Evolutionary conservation across 441 rosid genomes (phyloP).

Genomic region (Sinapis alba): DNA sequence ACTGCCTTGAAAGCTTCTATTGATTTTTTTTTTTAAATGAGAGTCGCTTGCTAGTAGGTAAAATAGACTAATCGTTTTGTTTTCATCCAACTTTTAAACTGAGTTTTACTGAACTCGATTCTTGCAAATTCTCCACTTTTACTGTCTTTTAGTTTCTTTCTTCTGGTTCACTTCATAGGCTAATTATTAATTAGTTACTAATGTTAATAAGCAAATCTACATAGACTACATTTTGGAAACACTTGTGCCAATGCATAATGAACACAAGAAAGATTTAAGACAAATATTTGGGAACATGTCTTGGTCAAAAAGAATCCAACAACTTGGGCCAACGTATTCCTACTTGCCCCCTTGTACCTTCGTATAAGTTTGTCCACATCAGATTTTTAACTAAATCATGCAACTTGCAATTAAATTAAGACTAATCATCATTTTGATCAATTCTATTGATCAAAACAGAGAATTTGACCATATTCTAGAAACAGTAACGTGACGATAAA

Average conservation of each 20-base stretch:
- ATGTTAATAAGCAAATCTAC: neutral
- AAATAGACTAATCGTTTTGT: neutral
- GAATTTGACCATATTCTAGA: conserved; percentile 8
- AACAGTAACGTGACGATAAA: conserved; percentile 10
- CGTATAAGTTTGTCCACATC: conserved; percentile 22
- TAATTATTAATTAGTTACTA: no score
- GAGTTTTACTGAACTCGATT: neutral
- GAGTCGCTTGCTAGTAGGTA: neutral
- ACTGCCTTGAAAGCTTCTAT: neutral
- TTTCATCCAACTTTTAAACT: neutral
- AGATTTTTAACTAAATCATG: neutral
- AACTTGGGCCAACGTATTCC: conserved; percentile 13
- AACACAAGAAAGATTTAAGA: neutral
- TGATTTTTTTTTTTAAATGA: neutral
- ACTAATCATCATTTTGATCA: neutral
- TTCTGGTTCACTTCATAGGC: neutral
- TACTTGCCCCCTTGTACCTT: conserved; percentile 19
- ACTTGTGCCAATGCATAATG: neutral
- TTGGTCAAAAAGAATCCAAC: conserved; percentile 15
- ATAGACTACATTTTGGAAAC: neutral
- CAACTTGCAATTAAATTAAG: conserved; percentile 21
- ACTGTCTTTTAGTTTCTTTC: no score
- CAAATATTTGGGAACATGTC: neutral
- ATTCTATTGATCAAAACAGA: conserved; percentile 16
- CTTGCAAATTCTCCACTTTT: neutral